These are phyloP conservation scores for Juglanconis oblonga DNA, from an alignment of 2,329 filamentous ascomycete species.

Conservation along the genomic window DNA sequence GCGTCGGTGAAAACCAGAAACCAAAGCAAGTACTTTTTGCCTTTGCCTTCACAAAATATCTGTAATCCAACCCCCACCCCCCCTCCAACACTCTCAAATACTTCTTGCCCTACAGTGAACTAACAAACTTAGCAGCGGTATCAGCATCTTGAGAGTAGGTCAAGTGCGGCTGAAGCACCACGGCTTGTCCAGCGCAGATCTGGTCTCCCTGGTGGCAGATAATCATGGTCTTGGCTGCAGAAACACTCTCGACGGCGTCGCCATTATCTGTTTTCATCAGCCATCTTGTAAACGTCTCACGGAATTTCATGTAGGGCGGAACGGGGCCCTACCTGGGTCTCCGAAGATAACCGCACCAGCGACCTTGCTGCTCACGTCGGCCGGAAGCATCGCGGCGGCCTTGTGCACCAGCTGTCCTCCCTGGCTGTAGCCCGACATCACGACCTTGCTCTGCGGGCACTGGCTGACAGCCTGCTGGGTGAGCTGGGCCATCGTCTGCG, in stretches of 20 bases:
- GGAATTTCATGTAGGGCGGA: not conserved
- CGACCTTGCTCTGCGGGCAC: conserved; percentile 33
- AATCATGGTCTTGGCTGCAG: conserved; percentile 5
- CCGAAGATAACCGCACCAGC: conserved; percentile 11
- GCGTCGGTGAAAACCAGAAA: no score
- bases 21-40: no score
- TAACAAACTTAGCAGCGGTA: not conserved
- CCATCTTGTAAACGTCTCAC: not conserved
- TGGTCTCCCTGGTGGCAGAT: conserved; percentile 17
- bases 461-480: not conserved
- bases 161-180: not conserved
- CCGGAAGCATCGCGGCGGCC: conserved; percentile 9
- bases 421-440: conserved; percentile 34
- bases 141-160: not conserved
- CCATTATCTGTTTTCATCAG: conserved; percentile 17
- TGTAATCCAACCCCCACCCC: not conserved
- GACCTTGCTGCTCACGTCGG: not conserved
- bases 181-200: conserved; percentile 9
- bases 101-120: not conserved
- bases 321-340: conserved; percentile 3
- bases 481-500: conserved; percentile 8
- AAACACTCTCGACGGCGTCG: conserved; percentile 13
- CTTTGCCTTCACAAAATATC: no score
- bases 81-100: not conserved
- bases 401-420: conserved; percentile 25